Evolutionary conservation across 495 filamentous ascomycete species (phyloP).

Genomic region (Xylaria castorea): DNA sequence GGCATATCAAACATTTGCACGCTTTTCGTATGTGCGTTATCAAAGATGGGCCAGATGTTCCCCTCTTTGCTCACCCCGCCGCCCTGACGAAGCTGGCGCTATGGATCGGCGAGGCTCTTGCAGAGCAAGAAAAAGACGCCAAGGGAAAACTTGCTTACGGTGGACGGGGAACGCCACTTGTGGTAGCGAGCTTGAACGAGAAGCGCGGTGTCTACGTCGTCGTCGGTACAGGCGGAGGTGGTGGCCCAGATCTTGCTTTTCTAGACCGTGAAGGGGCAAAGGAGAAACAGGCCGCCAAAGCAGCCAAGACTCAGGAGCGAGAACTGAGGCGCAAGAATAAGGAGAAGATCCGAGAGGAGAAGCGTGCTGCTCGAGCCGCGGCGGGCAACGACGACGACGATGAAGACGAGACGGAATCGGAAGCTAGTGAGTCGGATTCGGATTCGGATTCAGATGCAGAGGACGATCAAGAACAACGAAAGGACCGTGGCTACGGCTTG

Average conservation of each 20-base stretch:
- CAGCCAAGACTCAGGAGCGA: constrained; percentile 66
- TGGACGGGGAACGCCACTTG: constrained; percentile 80
- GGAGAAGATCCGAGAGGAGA: constrained; percentile 67
- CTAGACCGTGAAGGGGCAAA: constrained; percentile 68
- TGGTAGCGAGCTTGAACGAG: constrained; percentile 89
- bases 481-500: constrained; percentile 69
- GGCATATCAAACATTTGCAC: constrained; percentile 87
- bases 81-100: constrained; percentile 91
- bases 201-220: constrained; percentile 87
- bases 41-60: constrained; percentile 90
- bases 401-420: constrained; percentile 64
- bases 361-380: constrained; percentile 52
- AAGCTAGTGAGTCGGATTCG: constrained; percentile 56
- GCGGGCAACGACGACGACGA: constrained; percentile 60
- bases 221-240: constrained; percentile 84
- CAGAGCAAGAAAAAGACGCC: constrained; percentile 81
- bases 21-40: constrained; percentile 96
- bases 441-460: constrained; percentile 66
- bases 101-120: constrained; percentile 93
- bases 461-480: constrained; percentile 63
- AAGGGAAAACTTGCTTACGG: constrained; percentile 70
- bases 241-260: constrained; percentile 65
- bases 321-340: constrained; percentile 65
- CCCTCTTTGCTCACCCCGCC: constrained; percentile 87
- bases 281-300: constrained; percentile 63